Base-by-base conservation (phyloP, 371 early-diverging fungal species). In the Amoeboaphelidium protococcarum region DNA sequence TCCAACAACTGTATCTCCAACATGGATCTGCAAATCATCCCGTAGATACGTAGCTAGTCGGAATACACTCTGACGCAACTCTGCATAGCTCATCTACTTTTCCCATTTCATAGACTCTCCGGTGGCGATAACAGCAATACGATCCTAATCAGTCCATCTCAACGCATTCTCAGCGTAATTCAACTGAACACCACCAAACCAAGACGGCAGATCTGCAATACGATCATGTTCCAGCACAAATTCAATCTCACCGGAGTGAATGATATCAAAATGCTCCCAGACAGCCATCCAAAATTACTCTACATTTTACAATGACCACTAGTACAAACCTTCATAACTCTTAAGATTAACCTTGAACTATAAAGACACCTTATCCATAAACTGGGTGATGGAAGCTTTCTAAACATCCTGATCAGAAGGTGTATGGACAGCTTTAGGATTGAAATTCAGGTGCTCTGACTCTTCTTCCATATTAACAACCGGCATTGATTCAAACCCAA, bases 111-210 rank as follows among this genome's bases (percentile, higher is more conserved):
- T 4, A 24, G 4, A 49, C 43, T 55, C 62, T 53, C 78, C 79
- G 21, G 77, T 72, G 13, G 69, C 69, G 45, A 82, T 67, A 40
- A 89, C 67, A 13, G 90, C 87, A 6, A 69, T 52, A 53, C 73
- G 72, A 22, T 76, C 65, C 23, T 68, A 40, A 43, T 65, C 59
- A 45, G 62, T 60, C 53, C 74, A 75, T 6, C 21, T 13, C 13
- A 42, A 58, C 22, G 84, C 48, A 56, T 91, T 89, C 55, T 94
- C 88, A 24, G 92, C 80, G 61, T 80, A 88, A 64, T 91, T 94
- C 26, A 94, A 62, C 16, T 68, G 63, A 0, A 81, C 68, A 2
- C 78, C 86, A 25, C 63, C 44, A 46, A 91, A 94, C 95, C 95
- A 94, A 42, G 67, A 69, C 2, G 95, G 92, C 44, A 90, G 76